phyloP scores from a whole-genome alignment of 2,329 filamentous ascomycete genomes.

The Pseudocercospora crystallina region DNA sequence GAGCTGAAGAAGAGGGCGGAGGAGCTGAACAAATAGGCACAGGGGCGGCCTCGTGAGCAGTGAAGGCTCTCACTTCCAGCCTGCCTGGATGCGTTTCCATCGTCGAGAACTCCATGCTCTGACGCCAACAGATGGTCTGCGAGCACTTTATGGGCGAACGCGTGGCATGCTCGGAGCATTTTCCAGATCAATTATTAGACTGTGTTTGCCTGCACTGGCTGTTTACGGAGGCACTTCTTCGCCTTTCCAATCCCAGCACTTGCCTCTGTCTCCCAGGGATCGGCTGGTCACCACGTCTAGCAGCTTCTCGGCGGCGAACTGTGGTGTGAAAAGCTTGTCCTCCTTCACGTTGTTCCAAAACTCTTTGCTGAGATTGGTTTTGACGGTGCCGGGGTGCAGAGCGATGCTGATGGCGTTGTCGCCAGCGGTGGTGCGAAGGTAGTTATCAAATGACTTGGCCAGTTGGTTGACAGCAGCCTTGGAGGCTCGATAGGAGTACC shows the following conservation, averaged over 20 bases:
- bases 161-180: no score
- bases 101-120: no score
- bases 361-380: constrained; percentile 68
- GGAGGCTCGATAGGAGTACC: constrained; percentile 77
- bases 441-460: constrained; percentile 69
- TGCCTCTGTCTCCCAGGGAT: constrained; percentile 55
- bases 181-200: no score
- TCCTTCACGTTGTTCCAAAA: constrained; percentile 67
- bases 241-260: constrained; percentile 69
- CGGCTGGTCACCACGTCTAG: constrained; percentile 57
- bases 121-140: no score
- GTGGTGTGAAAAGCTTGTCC: constrained; percentile 65
- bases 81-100: no score
- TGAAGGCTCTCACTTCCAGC: no score
- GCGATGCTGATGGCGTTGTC: constrained; percentile 66
- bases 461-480: constrained; percentile 74
- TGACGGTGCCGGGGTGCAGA: constrained; percentile 79
- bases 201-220: not conserved
- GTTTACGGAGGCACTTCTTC: constrained; percentile 59
- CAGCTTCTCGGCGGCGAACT: constrained; percentile 66
- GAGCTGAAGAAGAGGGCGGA: constrained; percentile 51
- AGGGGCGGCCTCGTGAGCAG: not conserved
- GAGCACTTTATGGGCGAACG: not conserved
- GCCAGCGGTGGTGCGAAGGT: constrained; percentile 57
- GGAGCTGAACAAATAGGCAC: constrained; percentile 49